Base-by-base conservation (phyloP, 768 basidiomycete species). In the Kwoniella sp. region DNA sequence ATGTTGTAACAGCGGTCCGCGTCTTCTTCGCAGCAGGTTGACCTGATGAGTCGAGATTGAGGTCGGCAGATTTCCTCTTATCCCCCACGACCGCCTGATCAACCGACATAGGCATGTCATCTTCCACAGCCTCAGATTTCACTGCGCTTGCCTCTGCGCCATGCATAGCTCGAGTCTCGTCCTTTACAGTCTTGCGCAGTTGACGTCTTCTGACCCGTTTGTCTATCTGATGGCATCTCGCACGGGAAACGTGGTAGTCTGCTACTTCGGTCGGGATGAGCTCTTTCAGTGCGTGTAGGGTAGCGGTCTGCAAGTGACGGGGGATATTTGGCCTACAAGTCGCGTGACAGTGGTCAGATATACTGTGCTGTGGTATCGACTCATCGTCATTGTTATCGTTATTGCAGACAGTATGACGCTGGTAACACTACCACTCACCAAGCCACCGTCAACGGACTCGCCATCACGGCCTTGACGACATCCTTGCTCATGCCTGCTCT, bases 301-400 rank as follows among this genome's bases (percentile, higher is more conserved):
- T 69, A 9, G 71, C 63, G 11, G 34, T 66, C 48, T 78, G 76
- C 0, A 75, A 57, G 68, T 78, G 70, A 45, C 48, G 54, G 3
- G 76, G 76, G 23, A 75, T 63, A 37, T 68, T 74, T 26, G 76
- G 76, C 76, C 76, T 78, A 58, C 37, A 60, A 22, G 23, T 41
- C 38, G 38, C 20, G 20, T 41, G 11, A 41, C 11, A 9, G 38
- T 41, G 38, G 50, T 12, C 50, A 17, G 50, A 9, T 25, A 8
- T 20, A 26, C 34, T 13, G 34, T 37, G 34, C 13, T 37, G 34
- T 37, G 34, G 7, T 37, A 37, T 37, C n/a, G n/a, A n/a, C n/a
- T n/a, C n/a, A n/a, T n/a, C n/a, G n/a, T n/a, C n/a, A n/a, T n/a
- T n/a, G n/a, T n/a, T n/a, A n/a, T n/a, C n/a, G n/a, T n/a, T n/a